Base-by-base conservation (phyloP, 441 rosid species). In the Adansonia madagascariensis region DNA sequence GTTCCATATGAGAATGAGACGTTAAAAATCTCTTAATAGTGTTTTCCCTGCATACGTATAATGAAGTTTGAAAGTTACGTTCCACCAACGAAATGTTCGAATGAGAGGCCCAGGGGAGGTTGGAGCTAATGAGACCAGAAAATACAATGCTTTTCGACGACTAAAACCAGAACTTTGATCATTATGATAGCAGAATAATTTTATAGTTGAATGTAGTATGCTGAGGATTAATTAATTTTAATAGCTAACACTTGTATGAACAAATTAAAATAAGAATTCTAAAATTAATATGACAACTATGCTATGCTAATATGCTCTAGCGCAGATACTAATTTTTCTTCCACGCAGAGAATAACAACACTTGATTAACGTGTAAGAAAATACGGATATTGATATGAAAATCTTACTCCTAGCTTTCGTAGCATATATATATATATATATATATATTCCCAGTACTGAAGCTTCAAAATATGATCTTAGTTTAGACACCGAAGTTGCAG, bases 401-500 rank as follows among this genome's bases (percentile, higher is more conserved):
- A 17, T 11, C 14, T 52, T 73, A 27, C 31, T 27, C 31, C 2
- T 27, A 27, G 31, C 2, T 27, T 27, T 27, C 31, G 31, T 27
- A 27, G 35, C 47, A 24, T 24, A 1, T 24, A 24, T 24, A 24
- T 24, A 24, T 24, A 27, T 27, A 27, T 27, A 27, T 27, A 27
- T 27, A 27, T 1, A 27, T 27, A 27, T 1, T 27, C 31, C 31
- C 31, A 27, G 31, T 27, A 27, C 31, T 27, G 31, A 1, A 27
- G 31, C 31, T 27, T 27, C 31, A 27, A 27, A 27, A 27, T 27
- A 27, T 27, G 31, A 27, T 27, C 31, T 27, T 27, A 27, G 31
- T 66, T 87, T 80, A 94, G 81, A 84, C 80, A 65, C 92, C 98
- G 62, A 94, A 94, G 81, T 94, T 94, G 90, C 98, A 93, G 65